Conservation (phyloP, 768 basidiomycete species). For the Termitomyces sp. region DNA sequence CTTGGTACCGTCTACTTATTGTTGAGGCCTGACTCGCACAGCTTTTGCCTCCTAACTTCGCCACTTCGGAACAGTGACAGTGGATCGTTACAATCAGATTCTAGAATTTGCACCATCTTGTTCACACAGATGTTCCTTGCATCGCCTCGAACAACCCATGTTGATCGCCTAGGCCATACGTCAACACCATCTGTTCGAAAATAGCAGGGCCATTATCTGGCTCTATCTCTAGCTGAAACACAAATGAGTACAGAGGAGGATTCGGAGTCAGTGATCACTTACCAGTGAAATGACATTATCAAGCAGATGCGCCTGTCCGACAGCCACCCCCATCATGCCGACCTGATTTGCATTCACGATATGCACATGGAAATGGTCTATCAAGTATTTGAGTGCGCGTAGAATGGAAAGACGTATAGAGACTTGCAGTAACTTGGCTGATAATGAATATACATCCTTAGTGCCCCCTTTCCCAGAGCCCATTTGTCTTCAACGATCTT, state of each 20-base stretch:
- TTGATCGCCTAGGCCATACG: conserved; percentile 80
- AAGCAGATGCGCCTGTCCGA: conserved; percentile 90
- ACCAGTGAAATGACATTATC: conserved; percentile 91
- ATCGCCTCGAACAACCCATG: conserved; percentile 62
- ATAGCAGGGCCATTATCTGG: conserved; percentile 47
- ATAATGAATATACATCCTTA: conserved; percentile 89
- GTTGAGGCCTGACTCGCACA: neutral
- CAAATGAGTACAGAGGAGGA: neutral
- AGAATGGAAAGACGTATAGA: neutral
- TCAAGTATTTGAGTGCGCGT: neutral
- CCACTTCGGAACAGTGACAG: neutral
- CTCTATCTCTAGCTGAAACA: conserved; percentile 54
- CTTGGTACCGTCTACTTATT: neutral
- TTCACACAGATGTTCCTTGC: conserved; percentile 29
- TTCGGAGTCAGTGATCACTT: neutral
- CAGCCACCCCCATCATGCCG: conserved; percentile 65
- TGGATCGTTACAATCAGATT: neutral
- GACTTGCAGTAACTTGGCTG: conserved; percentile 35
- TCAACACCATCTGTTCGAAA: conserved; percentile 70
- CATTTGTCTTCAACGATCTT: conserved; percentile 58
- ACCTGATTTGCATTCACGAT: conserved; percentile 77
- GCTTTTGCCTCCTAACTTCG: too few species aligned
- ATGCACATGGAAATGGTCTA: conserved; percentile 95
- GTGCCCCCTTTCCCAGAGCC: conserved; percentile 54
- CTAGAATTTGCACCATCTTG: neutral